Conservation (phyloP, 2,329 filamentous ascomycete species). For the Talaromyces verruculosus region DNA sequence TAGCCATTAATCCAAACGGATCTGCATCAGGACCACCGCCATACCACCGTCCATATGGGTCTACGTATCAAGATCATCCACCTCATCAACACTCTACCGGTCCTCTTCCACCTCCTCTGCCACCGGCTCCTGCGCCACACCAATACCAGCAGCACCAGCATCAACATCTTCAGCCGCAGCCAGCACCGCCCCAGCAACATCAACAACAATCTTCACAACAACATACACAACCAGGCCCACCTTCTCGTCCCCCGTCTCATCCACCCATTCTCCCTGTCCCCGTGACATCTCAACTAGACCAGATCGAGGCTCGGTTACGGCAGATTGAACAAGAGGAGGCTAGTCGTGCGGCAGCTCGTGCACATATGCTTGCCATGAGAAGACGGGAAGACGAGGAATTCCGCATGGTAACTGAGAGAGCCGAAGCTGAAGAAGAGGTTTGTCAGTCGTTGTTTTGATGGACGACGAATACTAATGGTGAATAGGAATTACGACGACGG, state of each 20-base stretch:
- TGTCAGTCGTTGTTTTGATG: conserved; percentile 15
- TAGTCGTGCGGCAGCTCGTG: conserved; percentile 39
- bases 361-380: conserved; percentile 38
- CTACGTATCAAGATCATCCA: conserved; percentile 13
- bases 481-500: conserved; percentile 41
- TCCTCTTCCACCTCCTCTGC: conserved; percentile 16
- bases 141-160: conserved; percentile 14
- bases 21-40: conserved; percentile 35
- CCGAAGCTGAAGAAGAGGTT: conserved; percentile 45
- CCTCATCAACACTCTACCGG: conserved; percentile 13
- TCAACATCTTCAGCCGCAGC: conserved; percentile 7
- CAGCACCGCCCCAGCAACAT: conserved; percentile 9
- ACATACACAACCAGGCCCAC: conserved; percentile 26
- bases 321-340: conserved; percentile 45
- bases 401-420: conserved; percentile 40
- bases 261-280: conserved; percentile 30
- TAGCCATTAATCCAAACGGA: conserved; percentile 42
- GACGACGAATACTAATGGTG: neutral
- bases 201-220: conserved; percentile 10
- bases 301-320: conserved; percentile 40
- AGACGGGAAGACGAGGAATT: conserved; percentile 45
- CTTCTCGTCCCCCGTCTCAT: conserved; percentile 35
- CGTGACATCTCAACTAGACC: conserved; percentile 34
- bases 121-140: conserved; percentile 10
- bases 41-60: conserved; percentile 21